Percentiles rank a stretch among this genome's conserved stretches.
phyloP scores from a whole-genome alignment of 1,139 yeast species.

The Hansenula lynferdii region DNA sequence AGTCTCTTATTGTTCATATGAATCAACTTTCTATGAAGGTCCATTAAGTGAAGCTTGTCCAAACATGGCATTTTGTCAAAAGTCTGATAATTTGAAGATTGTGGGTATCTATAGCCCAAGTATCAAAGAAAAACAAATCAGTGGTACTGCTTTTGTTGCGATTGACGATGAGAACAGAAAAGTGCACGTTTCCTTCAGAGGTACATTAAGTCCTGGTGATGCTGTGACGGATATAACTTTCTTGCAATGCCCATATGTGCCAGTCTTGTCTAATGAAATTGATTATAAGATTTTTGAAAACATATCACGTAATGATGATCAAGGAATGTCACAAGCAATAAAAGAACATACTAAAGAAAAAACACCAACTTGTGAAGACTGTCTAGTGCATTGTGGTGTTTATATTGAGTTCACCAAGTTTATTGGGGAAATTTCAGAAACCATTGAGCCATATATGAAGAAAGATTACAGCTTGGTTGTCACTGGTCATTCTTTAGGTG shows the following conservation, averaged over 20 bases:
- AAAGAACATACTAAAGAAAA: conserved; percentile 15
- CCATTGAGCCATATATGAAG: conserved; percentile 30
- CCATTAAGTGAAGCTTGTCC: conserved; percentile 13
- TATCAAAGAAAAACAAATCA: conserved; percentile 30
- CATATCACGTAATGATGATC: not conserved
- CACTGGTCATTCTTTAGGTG: conserved; percentile 73
- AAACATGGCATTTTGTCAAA: conserved; percentile 12
- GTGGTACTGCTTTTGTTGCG: conserved; percentile 37
- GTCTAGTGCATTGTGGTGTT: conserved; percentile 61
- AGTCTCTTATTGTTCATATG: conserved; percentile 16
- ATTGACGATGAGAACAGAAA: conserved; percentile 32
- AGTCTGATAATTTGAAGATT: conserved; percentile 3
- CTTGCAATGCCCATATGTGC: conserved; percentile 14
- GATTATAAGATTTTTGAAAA: conserved; percentile 1
- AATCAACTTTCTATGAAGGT: conserved; percentile 10
- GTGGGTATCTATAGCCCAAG: conserved; percentile 9
- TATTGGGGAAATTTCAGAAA: conserved; percentile 31
- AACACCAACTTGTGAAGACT: conserved; percentile 35
- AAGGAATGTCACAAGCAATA: not conserved
- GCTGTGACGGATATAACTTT: conserved; percentile 47
- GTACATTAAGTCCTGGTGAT: conserved; percentile 53
- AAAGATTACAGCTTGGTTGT: conserved; percentile 44
- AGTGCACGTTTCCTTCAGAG: conserved; percentile 47
- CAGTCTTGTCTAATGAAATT: conserved; percentile 10
- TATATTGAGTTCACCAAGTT: conserved; percentile 34